Evolutionary conservation across 257 asterid genomes (phyloP).

Genomic region (Verbena officinalis): DNA sequence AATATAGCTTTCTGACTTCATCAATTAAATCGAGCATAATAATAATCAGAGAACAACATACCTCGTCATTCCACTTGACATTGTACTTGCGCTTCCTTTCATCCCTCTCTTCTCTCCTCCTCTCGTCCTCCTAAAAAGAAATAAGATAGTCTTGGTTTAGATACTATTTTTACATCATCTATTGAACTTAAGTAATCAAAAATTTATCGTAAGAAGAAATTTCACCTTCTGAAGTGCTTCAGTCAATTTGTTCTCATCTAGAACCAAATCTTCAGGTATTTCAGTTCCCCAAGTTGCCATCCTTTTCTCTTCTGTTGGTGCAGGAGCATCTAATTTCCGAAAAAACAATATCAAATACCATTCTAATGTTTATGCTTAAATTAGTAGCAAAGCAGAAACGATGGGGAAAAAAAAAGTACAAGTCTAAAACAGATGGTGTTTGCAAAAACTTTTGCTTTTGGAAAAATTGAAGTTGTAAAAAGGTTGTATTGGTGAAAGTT

Average conservation of each 20-base stretch:
- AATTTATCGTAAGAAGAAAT: not conserved
- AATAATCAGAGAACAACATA: conserved; percentile 17
- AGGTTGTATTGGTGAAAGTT: too few species aligned
- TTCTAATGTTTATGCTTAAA: not conserved
- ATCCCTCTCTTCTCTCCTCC: conserved; percentile 78
- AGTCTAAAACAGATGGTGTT: too few species aligned
- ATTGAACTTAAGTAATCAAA: not conserved
- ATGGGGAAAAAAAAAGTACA: too few species aligned
- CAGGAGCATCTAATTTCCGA: conserved; percentile 48
- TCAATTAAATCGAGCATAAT: too few species aligned
- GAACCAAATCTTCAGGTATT: conserved; percentile 77
- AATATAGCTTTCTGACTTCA: too few species aligned
- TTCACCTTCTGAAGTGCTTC: conserved; percentile 81
- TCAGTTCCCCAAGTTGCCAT: conserved; percentile 94
- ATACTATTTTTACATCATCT: not conserved
- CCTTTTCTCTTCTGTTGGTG: conserved; percentile 63
- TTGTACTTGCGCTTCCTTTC: conserved; percentile 91
- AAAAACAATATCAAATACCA: conserved; percentile 24
- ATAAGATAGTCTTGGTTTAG: not conserved
- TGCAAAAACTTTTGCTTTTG: too few species aligned
- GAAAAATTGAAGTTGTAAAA: too few species aligned
- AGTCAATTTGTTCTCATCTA: conserved; percentile 67
- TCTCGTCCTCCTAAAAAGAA: conserved; percentile 72
- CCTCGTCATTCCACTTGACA: conserved; percentile 95
- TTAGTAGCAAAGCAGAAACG: too few species aligned